phyloP scores from a whole-genome alignment of 2,329 filamentous ascomycete genomes.

The Chrysosporium queenslandicum region DNA sequence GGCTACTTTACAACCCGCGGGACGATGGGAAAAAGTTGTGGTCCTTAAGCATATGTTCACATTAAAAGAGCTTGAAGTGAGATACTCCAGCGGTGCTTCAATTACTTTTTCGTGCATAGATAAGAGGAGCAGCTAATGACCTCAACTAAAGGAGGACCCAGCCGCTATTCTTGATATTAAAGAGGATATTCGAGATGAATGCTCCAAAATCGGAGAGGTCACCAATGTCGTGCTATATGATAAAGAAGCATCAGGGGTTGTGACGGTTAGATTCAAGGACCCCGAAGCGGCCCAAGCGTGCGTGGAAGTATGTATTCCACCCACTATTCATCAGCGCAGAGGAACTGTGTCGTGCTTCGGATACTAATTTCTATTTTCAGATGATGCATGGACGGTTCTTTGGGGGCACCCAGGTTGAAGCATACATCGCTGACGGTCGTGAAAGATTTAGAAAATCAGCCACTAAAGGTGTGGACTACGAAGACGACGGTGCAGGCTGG shows the following conservation, averaged over 20 bases:
- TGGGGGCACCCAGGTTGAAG: conserved; percentile 59
- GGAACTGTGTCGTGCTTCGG: not conserved
- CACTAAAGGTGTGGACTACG: conserved; percentile 31
- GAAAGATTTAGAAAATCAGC: conserved; percentile 64
- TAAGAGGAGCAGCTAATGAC: not conserved
- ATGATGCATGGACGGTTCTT: conserved; percentile 74
- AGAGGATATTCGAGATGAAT: conserved; percentile 86
- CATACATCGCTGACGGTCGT: conserved; percentile 58
- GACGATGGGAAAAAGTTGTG: conserved; percentile 65
- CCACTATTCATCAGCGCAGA: not conserved
- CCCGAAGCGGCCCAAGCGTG: conserved; percentile 62
- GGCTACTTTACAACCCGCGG: conserved; percentile 46
- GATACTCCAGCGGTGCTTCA: conserved; percentile 7
- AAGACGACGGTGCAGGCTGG: conserved; percentile 39
- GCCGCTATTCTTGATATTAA: conserved; percentile 81
- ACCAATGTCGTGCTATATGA: conserved; percentile 90
- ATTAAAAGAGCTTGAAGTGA: conserved; percentile 60
- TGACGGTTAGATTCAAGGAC: conserved; percentile 71
- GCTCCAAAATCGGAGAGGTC: conserved; percentile 71
- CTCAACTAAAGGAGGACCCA: conserved; percentile 54
- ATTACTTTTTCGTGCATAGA: not conserved
- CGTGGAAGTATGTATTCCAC: conserved; percentile 39
- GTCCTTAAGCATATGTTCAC: conserved; percentile 93
- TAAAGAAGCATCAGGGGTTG: conserved; percentile 70
- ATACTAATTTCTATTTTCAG: conserved; percentile 23